Evolutionary conservation across 129 eudicot species (phyloP).

Genomic region (Artemisia tridentata): DNA sequence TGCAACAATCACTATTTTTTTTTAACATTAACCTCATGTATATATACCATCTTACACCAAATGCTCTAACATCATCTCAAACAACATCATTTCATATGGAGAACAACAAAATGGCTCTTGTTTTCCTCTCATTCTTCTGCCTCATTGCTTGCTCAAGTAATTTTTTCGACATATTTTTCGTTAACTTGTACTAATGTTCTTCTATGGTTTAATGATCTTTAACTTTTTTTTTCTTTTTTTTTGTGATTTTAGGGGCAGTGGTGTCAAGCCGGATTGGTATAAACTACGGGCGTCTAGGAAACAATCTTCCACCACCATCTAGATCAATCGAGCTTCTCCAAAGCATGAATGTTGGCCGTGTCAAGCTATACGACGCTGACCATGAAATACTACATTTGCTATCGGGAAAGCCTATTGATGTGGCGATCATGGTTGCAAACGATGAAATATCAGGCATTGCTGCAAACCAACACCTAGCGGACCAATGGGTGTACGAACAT

Average conservation of each 20-base stretch:
- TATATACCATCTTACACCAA: constrained; percentile 23
- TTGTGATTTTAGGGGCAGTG: constrained; percentile 30
- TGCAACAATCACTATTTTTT: constrained; percentile 26
- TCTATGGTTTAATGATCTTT: not conserved
- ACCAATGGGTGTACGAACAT: constrained; percentile 66
- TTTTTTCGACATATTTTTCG: not conserved
- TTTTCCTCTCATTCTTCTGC: constrained; percentile 35
- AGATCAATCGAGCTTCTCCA: constrained; percentile 39
- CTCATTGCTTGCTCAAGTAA: constrained; percentile 44
- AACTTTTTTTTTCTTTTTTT: not conserved
- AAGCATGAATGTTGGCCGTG: constrained; percentile 38
- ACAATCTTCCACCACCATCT: constrained; percentile 63
- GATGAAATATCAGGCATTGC: constrained; percentile 53
- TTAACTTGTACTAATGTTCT: not conserved
- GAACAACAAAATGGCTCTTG: constrained; percentile 33
- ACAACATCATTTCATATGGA: constrained; percentile 23
- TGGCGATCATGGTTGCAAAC: constrained; percentile 60
- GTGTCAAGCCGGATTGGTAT: constrained; percentile 43
- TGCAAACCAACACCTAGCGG: constrained; percentile 47
- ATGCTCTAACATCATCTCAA: too few relatives aligned
- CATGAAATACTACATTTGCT: constrained; percentile 58
- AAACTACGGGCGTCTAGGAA: constrained; percentile 65
- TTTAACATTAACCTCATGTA: constrained; percentile 8
- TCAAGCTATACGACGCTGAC: constrained; percentile 62
- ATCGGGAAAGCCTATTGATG: constrained; percentile 48